Conservation (phyloP, 495 filamentous ascomycete species). For the Penicillium ucsense region DNA sequence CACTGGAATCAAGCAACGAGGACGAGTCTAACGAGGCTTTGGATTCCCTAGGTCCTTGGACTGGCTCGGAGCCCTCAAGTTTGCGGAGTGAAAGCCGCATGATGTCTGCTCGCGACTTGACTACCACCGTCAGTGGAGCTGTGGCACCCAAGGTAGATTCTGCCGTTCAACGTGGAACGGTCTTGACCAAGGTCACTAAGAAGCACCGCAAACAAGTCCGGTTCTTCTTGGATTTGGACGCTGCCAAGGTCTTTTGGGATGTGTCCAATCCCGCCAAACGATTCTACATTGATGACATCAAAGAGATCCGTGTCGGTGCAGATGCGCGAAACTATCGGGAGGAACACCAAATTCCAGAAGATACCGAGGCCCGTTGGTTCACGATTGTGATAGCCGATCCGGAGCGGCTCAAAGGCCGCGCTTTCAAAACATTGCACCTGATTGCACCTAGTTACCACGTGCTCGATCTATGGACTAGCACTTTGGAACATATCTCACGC, state of each 20-base stretch:
- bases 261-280: slow-evolving; percentile 64
- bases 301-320: slow-evolving; percentile 74
- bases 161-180: slow-evolving; percentile 63
- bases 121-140: slow-evolving; percentile 17
- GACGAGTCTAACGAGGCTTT: slow-evolving; percentile 54
- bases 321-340: slow-evolving; percentile 84
- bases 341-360: slow-evolving; percentile 59
- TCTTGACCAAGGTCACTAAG: slow-evolving; percentile 71
- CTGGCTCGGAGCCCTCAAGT: slow-evolving; percentile 31
- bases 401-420: slow-evolving; percentile 54
- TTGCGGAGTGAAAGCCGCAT: slow-evolving; percentile 28
- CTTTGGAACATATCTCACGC: slow-evolving; percentile 67
- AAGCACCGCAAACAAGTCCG: slow-evolving; percentile 65
- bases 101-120: slow-evolving; percentile 19
- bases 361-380: slow-evolving; percentile 63
- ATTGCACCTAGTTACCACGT: slow-evolving; percentile 60
- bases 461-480: slow-evolving; percentile 70
- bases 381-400: slow-evolving; percentile 74
- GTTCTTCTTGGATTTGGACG: slow-evolving; percentile 68
- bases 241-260: slow-evolving; percentile 84
- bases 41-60: slow-evolving; percentile 28
- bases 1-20: slow-evolving; percentile 44
- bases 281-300: slow-evolving; percentile 91
- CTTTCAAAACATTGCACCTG: slow-evolving; percentile 72
- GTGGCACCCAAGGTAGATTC: slow-evolving; percentile 63